These are phyloP conservation scores for Hypomyces rosellus DNA, from an alignment of 2,329 filamentous ascomycete species.

Conservation along the genomic window DNA sequence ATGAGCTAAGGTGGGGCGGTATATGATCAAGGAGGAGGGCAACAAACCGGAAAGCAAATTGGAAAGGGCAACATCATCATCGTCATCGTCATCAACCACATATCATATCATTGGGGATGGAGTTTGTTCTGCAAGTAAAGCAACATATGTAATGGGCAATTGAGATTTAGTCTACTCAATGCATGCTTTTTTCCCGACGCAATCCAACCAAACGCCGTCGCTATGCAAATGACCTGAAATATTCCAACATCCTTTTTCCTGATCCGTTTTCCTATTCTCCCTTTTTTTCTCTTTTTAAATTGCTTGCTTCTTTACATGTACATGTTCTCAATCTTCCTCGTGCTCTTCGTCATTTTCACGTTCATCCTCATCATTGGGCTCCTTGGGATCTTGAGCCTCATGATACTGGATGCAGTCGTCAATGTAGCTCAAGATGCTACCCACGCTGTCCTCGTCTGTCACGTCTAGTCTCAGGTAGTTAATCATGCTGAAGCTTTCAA, in stretches of 20 bases:
- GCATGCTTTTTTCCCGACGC: background rate
- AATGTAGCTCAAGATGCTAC: constrained; percentile 78
- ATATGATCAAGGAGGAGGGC: no score
- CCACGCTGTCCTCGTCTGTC: constrained; percentile 87
- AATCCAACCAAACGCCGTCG: constrained; percentile 30
- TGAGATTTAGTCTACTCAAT: constrained; percentile 7
- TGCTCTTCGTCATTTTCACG: constrained; percentile 35
- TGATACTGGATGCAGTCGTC: constrained; percentile 92
- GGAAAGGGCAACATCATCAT: no score
- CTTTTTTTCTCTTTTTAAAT: constrained; percentile 4
- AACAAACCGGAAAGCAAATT: no score
- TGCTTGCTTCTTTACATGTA: constrained; percentile 12
- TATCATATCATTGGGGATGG: no score
- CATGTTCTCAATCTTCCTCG: constrained; percentile 17
- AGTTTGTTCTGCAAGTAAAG: no score
- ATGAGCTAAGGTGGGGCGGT: no score
- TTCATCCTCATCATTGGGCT: constrained; percentile 59
- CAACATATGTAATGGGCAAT: background rate
- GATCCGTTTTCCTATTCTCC: background rate
- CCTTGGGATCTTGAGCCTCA: constrained; percentile 85
- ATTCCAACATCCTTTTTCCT: background rate
- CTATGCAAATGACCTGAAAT: constrained; percentile 29
- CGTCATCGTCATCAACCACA: no score
- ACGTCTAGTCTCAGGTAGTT: constrained; percentile 87
- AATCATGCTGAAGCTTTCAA: constrained; percentile 98